Evolutionary conservation across 305 asterid genomes (phyloP).

Genomic region (Fraxinus angustifolia): DNA sequence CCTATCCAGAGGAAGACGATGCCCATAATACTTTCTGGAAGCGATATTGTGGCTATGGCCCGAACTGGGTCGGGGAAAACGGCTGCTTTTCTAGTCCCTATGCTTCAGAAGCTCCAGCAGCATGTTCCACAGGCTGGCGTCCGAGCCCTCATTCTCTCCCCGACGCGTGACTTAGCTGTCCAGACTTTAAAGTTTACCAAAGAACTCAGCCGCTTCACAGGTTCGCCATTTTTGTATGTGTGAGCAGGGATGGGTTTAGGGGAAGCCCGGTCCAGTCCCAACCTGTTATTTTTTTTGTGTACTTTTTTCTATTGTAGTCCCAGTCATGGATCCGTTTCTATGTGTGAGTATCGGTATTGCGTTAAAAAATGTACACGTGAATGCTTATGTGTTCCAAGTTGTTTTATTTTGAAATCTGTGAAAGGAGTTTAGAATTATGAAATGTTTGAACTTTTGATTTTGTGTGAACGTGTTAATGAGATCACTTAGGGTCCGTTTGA

Average conservation of each 20-base stretch:
- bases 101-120: conserved; percentile 82
- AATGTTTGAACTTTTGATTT: background rate
- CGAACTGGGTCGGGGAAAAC: conserved; percentile 95
- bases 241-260: background rate
- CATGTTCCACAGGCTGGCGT: conserved; percentile 87
- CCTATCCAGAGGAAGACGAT: conserved; percentile 89
- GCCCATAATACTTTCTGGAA: conserved; percentile 68
- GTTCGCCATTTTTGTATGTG: conserved; percentile 24
- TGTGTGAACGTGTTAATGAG: background rate
- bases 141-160: conserved; percentile 80
- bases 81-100: conserved; percentile 84
- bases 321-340: too few relatives aligned
- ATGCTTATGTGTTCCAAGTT: background rate
- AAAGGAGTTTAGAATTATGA: background rate
- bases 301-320: too few relatives aligned
- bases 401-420: background rate
- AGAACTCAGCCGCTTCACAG: conserved; percentile 79
- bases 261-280: too few relatives aligned
- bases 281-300: too few relatives aligned
- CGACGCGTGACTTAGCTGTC: conserved; percentile 88
- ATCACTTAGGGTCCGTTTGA: background rate
- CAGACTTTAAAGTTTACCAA: conserved; percentile 82
- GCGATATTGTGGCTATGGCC: conserved; percentile 92
- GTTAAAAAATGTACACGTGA: background rate
- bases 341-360: background rate